Evolutionary conservation across 129 eudicot species (phyloP).

Genomic region (Pittosporum tobira): DNA sequence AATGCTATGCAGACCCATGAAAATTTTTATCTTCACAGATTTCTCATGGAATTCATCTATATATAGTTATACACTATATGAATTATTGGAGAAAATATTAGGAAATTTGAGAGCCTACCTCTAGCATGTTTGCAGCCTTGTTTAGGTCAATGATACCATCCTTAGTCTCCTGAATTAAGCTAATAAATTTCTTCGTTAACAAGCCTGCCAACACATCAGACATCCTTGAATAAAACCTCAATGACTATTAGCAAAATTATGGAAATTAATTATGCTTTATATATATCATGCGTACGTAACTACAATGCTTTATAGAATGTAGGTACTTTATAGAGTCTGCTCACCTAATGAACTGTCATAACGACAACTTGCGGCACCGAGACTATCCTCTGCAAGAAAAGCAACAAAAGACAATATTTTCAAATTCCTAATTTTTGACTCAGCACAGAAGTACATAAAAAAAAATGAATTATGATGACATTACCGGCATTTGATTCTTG

Average conservation of each 20-base stretch:
- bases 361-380: constrained; percentile 35
- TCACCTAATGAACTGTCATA: constrained; percentile 78
- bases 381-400: constrained; percentile 40
- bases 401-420: not conserved
- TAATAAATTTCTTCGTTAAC: constrained; percentile 66
- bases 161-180: constrained; percentile 38
- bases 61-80: not conserved
- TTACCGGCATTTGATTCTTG: constrained; percentile 38
- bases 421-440: not conserved
- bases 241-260: not conserved
- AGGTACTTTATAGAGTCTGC: constrained; percentile 9
- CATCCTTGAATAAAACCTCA: constrained; percentile 3
- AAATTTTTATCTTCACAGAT: not conserved
- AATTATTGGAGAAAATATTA: not conserved
- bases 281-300: no score
- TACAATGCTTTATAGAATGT: no score
- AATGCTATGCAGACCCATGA: not conserved
- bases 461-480: not conserved
- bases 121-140: constrained; percentile 48
- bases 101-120: constrained; percentile 30
- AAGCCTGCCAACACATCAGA: constrained; percentile 37
- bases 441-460: constrained; percentile 3
- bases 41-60: not conserved
- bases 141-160: constrained; percentile 69
- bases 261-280: no score